These are phyloP conservation scores for Lactarius akahatsu DNA, from an alignment of 768 basidiomycete species.

Conservation along the genomic window DNA sequence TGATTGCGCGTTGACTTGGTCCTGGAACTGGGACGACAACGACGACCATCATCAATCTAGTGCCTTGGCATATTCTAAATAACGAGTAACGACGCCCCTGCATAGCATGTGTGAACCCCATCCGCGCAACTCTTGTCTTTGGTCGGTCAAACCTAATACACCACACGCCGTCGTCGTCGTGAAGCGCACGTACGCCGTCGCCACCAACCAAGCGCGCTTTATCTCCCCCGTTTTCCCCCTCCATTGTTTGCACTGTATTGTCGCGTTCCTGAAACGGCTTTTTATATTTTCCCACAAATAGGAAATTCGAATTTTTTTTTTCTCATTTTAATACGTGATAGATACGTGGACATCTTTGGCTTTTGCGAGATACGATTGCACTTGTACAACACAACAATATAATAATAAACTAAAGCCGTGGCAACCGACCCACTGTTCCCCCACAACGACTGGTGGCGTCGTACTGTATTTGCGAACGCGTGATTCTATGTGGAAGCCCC, in stretches of 20 bases:
- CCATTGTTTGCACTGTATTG: conserved; percentile 9
- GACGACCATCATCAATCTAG: conserved; percentile 6
- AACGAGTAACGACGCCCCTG: neutral
- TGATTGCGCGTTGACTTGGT: neutral
- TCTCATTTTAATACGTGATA: conserved; percentile 1
- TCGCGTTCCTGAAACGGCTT: conserved; percentile 17
- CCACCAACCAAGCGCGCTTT: neutral
- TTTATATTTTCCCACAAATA: neutral
- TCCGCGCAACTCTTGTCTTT: conserved; percentile 1
- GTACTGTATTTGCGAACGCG: neutral
- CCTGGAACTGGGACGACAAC: conserved; percentile 1
- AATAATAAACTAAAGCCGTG: conserved; percentile 9
- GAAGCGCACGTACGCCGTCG: neutral
- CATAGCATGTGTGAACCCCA: conserved; percentile 8
- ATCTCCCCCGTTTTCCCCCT: conserved; percentile 5
- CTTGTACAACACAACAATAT: neutral
- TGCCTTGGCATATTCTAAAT: neutral
- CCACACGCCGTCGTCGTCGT: neutral
- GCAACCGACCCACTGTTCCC: conserved; percentile 5
- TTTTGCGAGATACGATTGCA: conserved; percentile 16
- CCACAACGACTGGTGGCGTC: conserved; percentile 5
- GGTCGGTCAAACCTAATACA: conserved; percentile 19
- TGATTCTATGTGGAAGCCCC: conserved; percentile 1
- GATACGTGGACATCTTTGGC: conserved; percentile 16
- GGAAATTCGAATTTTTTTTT: conserved; percentile 4